Conservation (phyloP, 805 yeast genomes). For the Millerozyma miso region DNA sequence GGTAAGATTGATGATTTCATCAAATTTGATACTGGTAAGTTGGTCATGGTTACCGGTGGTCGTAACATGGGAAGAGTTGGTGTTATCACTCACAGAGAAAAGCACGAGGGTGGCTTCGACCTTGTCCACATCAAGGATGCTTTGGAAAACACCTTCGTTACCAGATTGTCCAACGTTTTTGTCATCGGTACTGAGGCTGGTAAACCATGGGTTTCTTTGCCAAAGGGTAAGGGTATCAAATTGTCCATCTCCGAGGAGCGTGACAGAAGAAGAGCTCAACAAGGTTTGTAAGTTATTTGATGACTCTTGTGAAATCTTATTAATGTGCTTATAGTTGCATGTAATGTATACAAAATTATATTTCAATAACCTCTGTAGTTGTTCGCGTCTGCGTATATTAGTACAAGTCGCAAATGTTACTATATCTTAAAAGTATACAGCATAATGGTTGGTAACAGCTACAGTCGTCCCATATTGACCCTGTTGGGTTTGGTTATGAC, state of each 20-base stretch:
- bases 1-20: slow-evolving; percentile 73
- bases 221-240: slow-evolving; percentile 44
- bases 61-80: slow-evolving; percentile 42
- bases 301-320: slow-evolving; percentile 1
- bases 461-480: background rate
- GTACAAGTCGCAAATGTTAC: background rate
- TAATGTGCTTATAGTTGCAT: slow-evolving; percentile 5
- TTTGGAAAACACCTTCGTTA: slow-evolving; percentile 39
- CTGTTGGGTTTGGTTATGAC: background rate
- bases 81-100: slow-evolving; percentile 40
- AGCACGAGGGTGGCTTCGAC: slow-evolving; percentile 42
- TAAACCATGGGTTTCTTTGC: slow-evolving; percentile 38
- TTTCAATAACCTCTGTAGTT: background rate
- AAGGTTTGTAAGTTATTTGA: slow-evolving; percentile 23
- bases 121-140: slow-evolving; percentile 40
- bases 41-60: slow-evolving; percentile 43
- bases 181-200: slow-evolving; percentile 40
- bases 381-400: background rate
- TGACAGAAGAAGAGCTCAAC: slow-evolving; percentile 43
- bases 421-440: background rate
- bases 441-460: background rate
- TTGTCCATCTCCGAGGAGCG: slow-evolving; percentile 40
- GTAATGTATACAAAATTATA: slow-evolving; percentile 7
- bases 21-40: slow-evolving; percentile 37
- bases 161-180: slow-evolving; percentile 40